Evolutionary conservation across 768 basidiomycete genomes (phyloP).

Genomic region (Mycena sanguinolenta): DNA sequence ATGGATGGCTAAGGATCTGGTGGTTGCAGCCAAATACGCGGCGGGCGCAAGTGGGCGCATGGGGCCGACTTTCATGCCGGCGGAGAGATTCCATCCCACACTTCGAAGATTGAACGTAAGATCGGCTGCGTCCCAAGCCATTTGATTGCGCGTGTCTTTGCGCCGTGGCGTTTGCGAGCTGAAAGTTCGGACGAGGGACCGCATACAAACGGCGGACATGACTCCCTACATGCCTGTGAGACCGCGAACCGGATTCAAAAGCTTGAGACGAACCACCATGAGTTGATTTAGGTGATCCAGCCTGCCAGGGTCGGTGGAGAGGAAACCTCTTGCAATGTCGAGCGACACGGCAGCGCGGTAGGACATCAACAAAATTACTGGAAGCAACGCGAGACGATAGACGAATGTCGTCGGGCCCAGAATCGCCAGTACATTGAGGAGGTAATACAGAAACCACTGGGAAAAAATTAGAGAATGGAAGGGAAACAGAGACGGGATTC

Average conservation of each 20-base stretch:
- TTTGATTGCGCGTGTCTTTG: constrained; percentile 14
- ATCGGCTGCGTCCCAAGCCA: constrained; percentile 60
- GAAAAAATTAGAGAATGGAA: neutral
- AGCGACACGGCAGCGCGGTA: constrained; percentile 59
- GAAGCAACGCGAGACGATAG: constrained; percentile 62
- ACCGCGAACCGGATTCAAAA: neutral
- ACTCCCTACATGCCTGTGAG: constrained; percentile 46
- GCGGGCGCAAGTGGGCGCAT: constrained; percentile 52
- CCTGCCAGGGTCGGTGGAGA: constrained; percentile 43
- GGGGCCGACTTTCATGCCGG: constrained; percentile 55
- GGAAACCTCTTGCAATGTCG: constrained; percentile 52
- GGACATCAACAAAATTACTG: constrained; percentile 59
- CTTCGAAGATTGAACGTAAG: constrained; percentile 68
- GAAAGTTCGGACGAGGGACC: constrained; percentile 27
- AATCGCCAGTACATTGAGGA: constrained; percentile 64
- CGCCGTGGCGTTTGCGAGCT: constrained; percentile 32
- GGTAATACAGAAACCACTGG: constrained; percentile 52
- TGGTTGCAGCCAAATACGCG: constrained; percentile 53
- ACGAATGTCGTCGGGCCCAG: constrained; percentile 58
- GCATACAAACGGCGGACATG: constrained; percentile 38
- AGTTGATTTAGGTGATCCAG: constrained; percentile 60
- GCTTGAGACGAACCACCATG: constrained; percentile 52
- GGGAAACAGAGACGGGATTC: neutral
- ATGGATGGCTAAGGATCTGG: constrained; percentile 49
- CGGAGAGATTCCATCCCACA: constrained; percentile 72